These are phyloP conservation scores for Pharus latifolius DNA, from an alignment of 176 grass and related monocot genomes.

Conservation along the genomic window DNA sequence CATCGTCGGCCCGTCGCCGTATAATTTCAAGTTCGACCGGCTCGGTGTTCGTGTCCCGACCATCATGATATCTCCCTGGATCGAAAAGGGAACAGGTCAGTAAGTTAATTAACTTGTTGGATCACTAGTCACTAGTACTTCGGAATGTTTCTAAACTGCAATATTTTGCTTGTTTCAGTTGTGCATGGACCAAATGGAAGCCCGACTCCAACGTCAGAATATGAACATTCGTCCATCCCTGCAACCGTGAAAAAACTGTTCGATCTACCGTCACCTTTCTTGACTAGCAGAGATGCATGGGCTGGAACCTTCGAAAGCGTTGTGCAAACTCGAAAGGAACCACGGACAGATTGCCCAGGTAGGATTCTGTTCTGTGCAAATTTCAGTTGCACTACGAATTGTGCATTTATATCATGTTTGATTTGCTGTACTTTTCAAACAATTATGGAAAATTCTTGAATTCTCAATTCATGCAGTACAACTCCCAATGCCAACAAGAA, in stretches of 20 bases:
- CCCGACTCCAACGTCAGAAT: slow-evolving; percentile 73
- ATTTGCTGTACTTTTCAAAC: too few species aligned
- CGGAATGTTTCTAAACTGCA: too few species aligned
- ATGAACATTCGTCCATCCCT: slow-evolving; percentile 89
- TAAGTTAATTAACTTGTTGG: not conserved
- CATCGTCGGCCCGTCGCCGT: slow-evolving; percentile 61
- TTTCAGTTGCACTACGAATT: too few species aligned
- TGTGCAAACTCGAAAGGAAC: slow-evolving; percentile 41
- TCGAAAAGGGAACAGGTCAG: slow-evolving; percentile 71
- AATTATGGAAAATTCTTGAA: too few species aligned
- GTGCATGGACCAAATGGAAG: slow-evolving; percentile 58
- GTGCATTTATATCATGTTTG: not conserved
- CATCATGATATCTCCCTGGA: slow-evolving; percentile 82
- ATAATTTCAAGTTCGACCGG: slow-evolving; percentile 74
- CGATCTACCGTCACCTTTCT: slow-evolving; percentile 55
- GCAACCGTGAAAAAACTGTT: slow-evolving; percentile 84
- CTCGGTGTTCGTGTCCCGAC: slow-evolving; percentile 72
- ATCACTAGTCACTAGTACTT: too few species aligned
- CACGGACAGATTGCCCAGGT: slow-evolving; percentile 88
- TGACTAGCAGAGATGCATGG: slow-evolving; percentile 80
- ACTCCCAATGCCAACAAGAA: slow-evolving; percentile 61
- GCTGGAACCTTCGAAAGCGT: slow-evolving; percentile 86
- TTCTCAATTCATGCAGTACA: too few species aligned
- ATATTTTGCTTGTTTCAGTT: slow-evolving; percentile 11
- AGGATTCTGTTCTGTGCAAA: not conserved